Evolutionary conservation across 768 basidiomycete species (phyloP).

Genomic region (Erythrobasidium yunnanense): DNA sequence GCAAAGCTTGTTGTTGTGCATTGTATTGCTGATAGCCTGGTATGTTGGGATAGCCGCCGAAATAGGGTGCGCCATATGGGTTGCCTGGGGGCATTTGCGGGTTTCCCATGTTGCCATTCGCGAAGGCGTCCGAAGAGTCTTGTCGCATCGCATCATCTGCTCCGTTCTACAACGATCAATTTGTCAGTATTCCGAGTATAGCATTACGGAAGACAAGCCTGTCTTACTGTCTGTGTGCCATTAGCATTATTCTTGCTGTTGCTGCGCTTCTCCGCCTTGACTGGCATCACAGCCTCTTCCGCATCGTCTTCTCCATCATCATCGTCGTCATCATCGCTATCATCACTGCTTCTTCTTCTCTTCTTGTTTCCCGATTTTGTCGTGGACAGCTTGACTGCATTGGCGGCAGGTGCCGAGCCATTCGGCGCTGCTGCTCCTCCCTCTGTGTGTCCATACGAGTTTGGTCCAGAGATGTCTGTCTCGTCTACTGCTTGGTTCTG

Average conservation of each 20-base stretch:
- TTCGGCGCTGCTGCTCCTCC: background rate
- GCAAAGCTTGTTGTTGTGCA: background rate
- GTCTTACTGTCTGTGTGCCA: too few species aligned
- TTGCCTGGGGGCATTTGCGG: background rate
- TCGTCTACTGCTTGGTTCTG: background rate
- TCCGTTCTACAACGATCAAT: too few species aligned
- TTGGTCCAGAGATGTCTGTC: constrained; percentile 2
- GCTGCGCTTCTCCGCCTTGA: background rate
- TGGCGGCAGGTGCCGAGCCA: background rate
- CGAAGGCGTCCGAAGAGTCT: too few species aligned
- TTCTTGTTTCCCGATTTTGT: background rate
- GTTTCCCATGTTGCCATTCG: too few species aligned
- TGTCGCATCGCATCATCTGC: too few species aligned
- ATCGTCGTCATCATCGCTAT: constrained; percentile 20
- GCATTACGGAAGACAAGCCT: too few species aligned
- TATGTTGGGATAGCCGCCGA: background rate
- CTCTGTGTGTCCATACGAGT: background rate
- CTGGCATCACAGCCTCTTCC: background rate
- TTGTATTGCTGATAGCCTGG: background rate
- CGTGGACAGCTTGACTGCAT: background rate
- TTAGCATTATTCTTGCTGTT: too few species aligned
- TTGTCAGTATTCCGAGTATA: too few species aligned
- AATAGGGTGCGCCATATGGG: background rate
- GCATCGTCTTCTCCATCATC: constrained; percentile 16
- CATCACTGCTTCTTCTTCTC: background rate